Base-by-base conservation (phyloP, 768 basidiomycete species). In the Saitozyma sp. region DNA sequence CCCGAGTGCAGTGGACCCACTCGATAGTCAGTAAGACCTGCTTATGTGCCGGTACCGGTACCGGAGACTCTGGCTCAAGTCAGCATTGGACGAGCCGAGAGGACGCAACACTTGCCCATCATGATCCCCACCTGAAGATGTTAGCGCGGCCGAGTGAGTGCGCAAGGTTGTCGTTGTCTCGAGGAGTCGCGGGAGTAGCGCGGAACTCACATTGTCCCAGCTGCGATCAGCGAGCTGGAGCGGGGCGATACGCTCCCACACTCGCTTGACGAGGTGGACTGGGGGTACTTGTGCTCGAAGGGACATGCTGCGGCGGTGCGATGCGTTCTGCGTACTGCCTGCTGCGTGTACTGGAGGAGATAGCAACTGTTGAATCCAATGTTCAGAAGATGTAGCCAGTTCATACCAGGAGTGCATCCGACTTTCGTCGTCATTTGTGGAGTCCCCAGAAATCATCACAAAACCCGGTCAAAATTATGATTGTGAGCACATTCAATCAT, bases 181-280 rank as follows among this genome's bases (percentile, higher is more conserved):
- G 29, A 29, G 29, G 29, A 29, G 29, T 29, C 29, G 29, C 29
- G 29, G 29, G 29, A 29, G 29, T 5, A 29, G 29, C 2, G 29
- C 29, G 29, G 58, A 49, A 81, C 89, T 81, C 67, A 96, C 93
- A 80, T 97, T 97, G 74, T 97, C 94, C 92, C 94, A 97, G 61
- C 65, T 71, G 64, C 84, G 86, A 67, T 89, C 92, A 16, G 94
- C 93, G 8, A 96, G 83, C 43, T 85, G 83, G 19, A 92, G 83
- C 3, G 94, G 94, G 1, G 93, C 92, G 66, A 96, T 89, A 42
- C 74, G 62, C 61, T 79, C 77, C 78, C 78, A 79, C 46, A 70
- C 75, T 14, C 59, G 43, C 61, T 77, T 76, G 46, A 79, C 65
- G 42, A 72, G 40, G 9, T 69, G 55, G 7, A 74, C 63, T 41